Evolutionary conservation across 2,329 filamentous ascomycete genomes (phyloP).

Genomic region (Graphiopsis chlorocephala): DNA sequence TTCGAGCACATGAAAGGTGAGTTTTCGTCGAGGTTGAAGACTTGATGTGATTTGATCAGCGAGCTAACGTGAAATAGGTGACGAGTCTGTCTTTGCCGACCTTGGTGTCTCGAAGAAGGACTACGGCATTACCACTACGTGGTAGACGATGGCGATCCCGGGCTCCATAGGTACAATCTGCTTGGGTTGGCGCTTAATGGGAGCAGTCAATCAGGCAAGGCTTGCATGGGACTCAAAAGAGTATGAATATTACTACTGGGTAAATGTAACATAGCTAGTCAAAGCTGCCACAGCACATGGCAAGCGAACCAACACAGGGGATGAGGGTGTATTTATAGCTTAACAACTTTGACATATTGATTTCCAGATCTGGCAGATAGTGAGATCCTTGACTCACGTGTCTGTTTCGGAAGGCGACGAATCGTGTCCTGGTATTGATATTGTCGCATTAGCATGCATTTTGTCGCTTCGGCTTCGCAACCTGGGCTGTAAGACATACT

Average conservation of each 20-base stretch:
- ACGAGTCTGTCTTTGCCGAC: constrained; percentile 61
- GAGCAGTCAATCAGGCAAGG: neutral
- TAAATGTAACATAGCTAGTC: neutral
- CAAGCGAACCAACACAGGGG: neutral
- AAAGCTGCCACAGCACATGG: neutral
- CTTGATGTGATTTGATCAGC: neutral
- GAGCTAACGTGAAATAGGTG: constrained; percentile 40
- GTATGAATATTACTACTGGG: neutral
- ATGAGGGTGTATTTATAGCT: neutral
- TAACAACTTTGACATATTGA: neutral
- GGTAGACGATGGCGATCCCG: constrained; percentile 38
- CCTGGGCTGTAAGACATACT: neutral
- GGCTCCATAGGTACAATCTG: neutral
- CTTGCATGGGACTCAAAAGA: neutral
- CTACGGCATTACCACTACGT: constrained; percentile 63
- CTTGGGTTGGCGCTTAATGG: neutral
- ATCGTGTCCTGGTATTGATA: neutral
- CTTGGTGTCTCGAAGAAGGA: constrained; percentile 60
- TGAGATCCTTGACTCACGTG: neutral
- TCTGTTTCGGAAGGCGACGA: neutral
- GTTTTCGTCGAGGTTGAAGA: neutral
- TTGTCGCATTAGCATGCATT: neutral
- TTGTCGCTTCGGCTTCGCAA: neutral
- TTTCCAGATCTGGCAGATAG: neutral
- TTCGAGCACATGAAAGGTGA: constrained; percentile 57